Conservation (phyloP, 441 rosid species). For the Gossypium schwendimanii region DNA sequence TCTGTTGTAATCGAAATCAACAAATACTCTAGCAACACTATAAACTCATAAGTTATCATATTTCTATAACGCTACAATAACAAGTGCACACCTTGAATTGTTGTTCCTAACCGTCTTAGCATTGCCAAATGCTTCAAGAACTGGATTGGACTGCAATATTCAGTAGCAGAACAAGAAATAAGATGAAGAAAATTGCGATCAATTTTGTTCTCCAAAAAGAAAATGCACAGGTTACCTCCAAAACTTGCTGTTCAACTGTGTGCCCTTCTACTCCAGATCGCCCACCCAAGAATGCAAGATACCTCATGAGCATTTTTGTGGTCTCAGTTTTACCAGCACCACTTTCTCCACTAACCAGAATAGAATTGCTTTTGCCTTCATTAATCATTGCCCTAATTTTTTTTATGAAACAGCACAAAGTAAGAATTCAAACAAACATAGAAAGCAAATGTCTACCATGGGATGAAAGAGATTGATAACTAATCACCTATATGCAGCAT, state of each 20-base stretch:
- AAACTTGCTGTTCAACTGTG: slow-evolving; percentile 98
- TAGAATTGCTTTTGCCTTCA: slow-evolving; percentile 95
- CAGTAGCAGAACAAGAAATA: neutral
- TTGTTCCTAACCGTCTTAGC: slow-evolving; percentile 98
- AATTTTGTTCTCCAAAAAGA: neutral
- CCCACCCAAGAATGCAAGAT: slow-evolving; percentile 96
- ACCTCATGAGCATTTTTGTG: slow-evolving; percentile 99
- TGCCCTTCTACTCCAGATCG: slow-evolving; percentile 96
- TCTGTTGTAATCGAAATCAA: neutral
- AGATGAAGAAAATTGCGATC: neutral
- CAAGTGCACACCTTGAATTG: slow-evolving; percentile 73
- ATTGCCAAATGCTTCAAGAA: slow-evolving; percentile 99
- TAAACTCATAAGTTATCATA: neutral
- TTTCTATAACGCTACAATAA: slow-evolving; percentile 2
- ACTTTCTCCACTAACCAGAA: slow-evolving; percentile 99
- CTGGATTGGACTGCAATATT: slow-evolving; percentile 87
- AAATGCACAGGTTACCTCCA: slow-evolving; percentile 57
- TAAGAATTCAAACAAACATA: slow-evolving; percentile 10
- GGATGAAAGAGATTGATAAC: neutral
- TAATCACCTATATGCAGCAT: slow-evolving; percentile 79
- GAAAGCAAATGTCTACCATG: neutral
- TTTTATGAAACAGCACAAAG: slow-evolving; percentile 17
- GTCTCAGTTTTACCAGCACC: slow-evolving; percentile 99
- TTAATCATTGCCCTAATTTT: slow-evolving; percentile 84
- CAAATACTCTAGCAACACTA: neutral